Evolutionary conservation across 345 rosid species (phyloP).

Genomic region (Citrus hindsii): DNA sequence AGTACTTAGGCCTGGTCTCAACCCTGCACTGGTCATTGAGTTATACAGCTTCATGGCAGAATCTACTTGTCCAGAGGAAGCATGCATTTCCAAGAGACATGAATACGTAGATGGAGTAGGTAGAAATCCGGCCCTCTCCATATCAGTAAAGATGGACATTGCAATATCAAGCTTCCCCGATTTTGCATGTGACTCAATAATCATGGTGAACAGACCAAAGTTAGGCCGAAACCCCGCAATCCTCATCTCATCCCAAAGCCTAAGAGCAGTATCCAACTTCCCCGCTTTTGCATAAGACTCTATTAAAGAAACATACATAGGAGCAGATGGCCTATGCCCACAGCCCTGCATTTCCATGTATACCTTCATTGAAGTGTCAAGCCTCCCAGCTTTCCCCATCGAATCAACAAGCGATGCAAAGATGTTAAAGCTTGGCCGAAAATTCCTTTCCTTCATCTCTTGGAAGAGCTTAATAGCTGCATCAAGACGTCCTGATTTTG

Average conservation of each 20-base stretch:
- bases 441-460: constrained; percentile 77
- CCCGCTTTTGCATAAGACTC: constrained; percentile 93
- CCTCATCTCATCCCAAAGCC: constrained; percentile 96
- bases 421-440: constrained; percentile 55
- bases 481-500: constrained; percentile 96
- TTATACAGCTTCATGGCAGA: constrained; percentile 90
- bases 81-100: constrained; percentile 92
- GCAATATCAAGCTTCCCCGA: constrained; percentile 96
- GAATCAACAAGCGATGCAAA: constrained; percentile 93
- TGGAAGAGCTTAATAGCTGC: constrained; percentile 87
- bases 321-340: constrained; percentile 78
- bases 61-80: constrained; percentile 89
- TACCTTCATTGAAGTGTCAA: constrained; percentile 87
- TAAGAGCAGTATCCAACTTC: constrained; percentile 76
- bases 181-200: constrained; percentile 91
- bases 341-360: constrained; percentile 81
- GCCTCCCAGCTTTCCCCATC: constrained; percentile 94
- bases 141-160: constrained; percentile 73
- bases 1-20: constrained; percentile 89
- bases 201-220: constrained; percentile 77
- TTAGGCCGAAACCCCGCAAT: constrained; percentile 81
- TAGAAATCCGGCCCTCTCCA: constrained; percentile 93
- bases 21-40: constrained; percentile 88
- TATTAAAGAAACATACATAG: constrained; percentile 78
- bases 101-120: constrained; percentile 94